Evolutionary conservation across 2,329 filamentous ascomycete genomes (phyloP).

Genomic region (Aspergillus latus): DNA sequence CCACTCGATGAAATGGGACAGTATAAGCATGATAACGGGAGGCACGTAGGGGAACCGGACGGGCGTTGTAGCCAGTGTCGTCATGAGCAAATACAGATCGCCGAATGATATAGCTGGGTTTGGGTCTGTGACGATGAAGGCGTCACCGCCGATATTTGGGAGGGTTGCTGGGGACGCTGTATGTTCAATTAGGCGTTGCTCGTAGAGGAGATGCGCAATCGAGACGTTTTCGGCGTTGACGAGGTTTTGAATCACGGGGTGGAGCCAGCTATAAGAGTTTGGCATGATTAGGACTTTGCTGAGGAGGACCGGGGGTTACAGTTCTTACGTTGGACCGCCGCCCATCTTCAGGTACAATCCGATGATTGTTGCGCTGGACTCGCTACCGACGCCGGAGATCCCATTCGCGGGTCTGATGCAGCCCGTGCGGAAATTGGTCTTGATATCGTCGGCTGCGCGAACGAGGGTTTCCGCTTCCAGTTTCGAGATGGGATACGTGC

Average conservation of each 20-base stretch:
- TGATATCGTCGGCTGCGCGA: slow-evolving; percentile 43
- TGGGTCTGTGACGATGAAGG: slow-evolving; percentile 54
- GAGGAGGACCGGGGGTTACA: neutral
- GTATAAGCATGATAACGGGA: slow-evolving; percentile 29
- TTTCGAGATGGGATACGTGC: slow-evolving; percentile 54
- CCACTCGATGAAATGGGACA: slow-evolving; percentile 34
- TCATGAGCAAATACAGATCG: slow-evolving; percentile 33
- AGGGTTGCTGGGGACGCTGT: slow-evolving; percentile 17
- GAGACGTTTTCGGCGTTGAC: slow-evolving; percentile 55
- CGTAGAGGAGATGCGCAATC: slow-evolving; percentile 55
- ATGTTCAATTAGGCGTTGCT: slow-evolving; percentile 50
- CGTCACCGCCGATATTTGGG: slow-evolving; percentile 44
- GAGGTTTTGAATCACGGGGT: slow-evolving; percentile 51
- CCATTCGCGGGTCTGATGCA: slow-evolving; percentile 55
- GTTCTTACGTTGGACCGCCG: slow-evolving; percentile 35
- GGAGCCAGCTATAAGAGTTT: slow-evolving; percentile 41
- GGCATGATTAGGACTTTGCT: neutral
- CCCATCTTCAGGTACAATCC: slow-evolving; percentile 42
- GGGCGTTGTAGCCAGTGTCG: slow-evolving; percentile 31
- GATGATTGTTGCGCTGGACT: slow-evolving; percentile 40
- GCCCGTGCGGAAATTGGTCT: slow-evolving; percentile 51
- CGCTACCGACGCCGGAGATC: slow-evolving; percentile 53
- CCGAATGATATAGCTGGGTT: slow-evolving; percentile 44
- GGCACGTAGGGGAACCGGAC: slow-evolving; percentile 28
- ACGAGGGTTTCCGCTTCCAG: slow-evolving; percentile 54